Evolutionary conservation across 1,284 basidiomycete species (phyloP).

Genomic region (Malassezia vespertilionis): DNA sequence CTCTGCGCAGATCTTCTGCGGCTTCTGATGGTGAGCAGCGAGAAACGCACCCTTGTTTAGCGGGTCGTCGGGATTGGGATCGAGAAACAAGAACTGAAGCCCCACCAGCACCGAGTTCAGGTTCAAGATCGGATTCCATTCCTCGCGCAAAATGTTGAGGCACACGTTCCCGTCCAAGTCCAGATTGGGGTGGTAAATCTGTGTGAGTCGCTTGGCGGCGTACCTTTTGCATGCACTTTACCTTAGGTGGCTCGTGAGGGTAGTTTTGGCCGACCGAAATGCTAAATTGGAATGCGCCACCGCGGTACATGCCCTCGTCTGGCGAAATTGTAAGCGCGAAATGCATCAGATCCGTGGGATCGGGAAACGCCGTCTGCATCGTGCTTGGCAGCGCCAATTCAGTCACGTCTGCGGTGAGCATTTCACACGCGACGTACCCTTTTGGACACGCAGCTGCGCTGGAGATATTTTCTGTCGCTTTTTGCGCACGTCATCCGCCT

Average conservation of each 20-base stretch:
- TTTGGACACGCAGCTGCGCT: slow-evolving; percentile 94
- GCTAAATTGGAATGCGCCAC: slow-evolving; percentile 81
- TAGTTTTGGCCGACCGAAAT: slow-evolving; percentile 96
- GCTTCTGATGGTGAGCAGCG: slow-evolving; percentile 35
- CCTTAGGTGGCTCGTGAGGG: slow-evolving; percentile 97
- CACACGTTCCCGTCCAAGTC: slow-evolving; percentile 88
- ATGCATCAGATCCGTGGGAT: slow-evolving; percentile 85
- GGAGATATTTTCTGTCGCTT: slow-evolving; percentile 68
- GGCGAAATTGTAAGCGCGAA: slow-evolving; percentile 89
- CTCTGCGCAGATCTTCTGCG: slow-evolving; percentile 44
- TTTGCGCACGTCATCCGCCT: slow-evolving; percentile 36
- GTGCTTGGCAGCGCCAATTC: slow-evolving; percentile 91
- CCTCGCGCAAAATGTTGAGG: slow-evolving; percentile 87
- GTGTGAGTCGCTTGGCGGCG: slow-evolving; percentile 25
- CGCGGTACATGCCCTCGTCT: slow-evolving; percentile 98
- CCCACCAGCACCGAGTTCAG: slow-evolving; percentile 95
- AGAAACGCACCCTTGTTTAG: slow-evolving; percentile 74
- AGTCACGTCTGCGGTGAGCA: slow-evolving; percentile 62
- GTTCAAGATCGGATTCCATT: slow-evolving; percentile 98
- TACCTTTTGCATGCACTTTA: slow-evolving; percentile 90
- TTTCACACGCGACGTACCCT: slow-evolving; percentile 57
- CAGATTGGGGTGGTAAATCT: slow-evolving; percentile 99
- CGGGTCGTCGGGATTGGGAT: slow-evolving; percentile 96
- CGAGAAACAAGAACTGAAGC: slow-evolving; percentile 91
- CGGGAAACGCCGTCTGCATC: slow-evolving; percentile 87